These are phyloP conservation scores for Lodderomyces margitis DNA, from an alignment of 1,139 yeast genomes.

Conservation along the genomic window DNA sequence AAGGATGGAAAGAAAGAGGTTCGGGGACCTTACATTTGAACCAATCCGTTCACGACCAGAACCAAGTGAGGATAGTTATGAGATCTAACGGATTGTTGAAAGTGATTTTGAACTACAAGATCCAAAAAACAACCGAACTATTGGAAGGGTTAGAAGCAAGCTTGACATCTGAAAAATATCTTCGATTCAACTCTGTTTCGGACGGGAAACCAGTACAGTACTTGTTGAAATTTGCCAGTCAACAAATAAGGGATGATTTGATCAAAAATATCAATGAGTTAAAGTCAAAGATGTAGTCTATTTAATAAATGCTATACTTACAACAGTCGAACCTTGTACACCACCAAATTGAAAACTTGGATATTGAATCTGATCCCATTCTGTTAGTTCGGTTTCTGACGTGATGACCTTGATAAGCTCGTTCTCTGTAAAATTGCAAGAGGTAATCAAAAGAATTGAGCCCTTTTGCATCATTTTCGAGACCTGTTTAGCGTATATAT, in stretches of 20 bases:
- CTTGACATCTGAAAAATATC: conserved; percentile 71
- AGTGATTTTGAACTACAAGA: conserved; percentile 75
- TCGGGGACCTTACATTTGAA: conserved; percentile 84
- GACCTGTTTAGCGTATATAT: conserved; percentile 65
- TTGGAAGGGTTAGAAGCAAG: conserved; percentile 85
- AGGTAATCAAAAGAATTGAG: conserved; percentile 74
- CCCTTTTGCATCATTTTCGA: conserved; percentile 50
- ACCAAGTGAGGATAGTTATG: conserved; percentile 67
- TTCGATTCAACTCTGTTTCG: conserved; percentile 55
- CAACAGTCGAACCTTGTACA: conserved; percentile 78
- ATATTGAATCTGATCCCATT: conserved; percentile 66
- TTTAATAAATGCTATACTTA: conserved; percentile 73
- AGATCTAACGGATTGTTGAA: conserved; percentile 84
- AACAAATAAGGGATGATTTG: conserved; percentile 59
- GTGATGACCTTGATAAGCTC: conserved; percentile 64
- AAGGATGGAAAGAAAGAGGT: conserved; percentile 97
- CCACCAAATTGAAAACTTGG: conserved; percentile 91
- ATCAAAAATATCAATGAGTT: conserved; percentile 49
- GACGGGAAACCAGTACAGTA: conserved; percentile 75
- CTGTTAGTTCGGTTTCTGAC: conserved; percentile 34
- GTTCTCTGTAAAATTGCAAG: conserved; percentile 89
- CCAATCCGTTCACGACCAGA: conserved; percentile 37
- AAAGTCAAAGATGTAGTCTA: conserved; percentile 18
- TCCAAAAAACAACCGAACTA: conserved; percentile 56
- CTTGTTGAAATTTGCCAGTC: conserved; percentile 69